Evolutionary conservation across 805 yeast genomes (phyloP).

Genomic region (Sugiyamaella qingdaonensis): DNA sequence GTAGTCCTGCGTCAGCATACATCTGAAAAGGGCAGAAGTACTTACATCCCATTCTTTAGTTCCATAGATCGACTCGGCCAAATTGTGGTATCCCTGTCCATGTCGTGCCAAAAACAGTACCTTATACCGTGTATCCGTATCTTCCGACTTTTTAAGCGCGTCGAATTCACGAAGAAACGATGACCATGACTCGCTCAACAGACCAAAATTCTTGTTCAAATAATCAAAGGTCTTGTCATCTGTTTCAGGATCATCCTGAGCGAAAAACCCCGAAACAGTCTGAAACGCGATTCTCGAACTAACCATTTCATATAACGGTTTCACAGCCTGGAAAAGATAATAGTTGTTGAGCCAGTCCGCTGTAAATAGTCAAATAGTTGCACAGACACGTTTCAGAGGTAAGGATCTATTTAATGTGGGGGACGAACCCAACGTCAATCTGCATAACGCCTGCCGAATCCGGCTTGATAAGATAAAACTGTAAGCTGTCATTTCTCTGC

Average conservation of each 20-base stretch:
- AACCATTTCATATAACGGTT: neutral
- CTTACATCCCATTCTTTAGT: conserved; percentile 40
- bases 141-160: conserved; percentile 31
- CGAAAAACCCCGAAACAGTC: conserved; percentile 40
- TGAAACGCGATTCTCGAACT: conserved; percentile 10
- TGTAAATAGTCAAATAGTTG: neutral
- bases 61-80: conserved; percentile 45
- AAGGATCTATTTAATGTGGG: too few species aligned
- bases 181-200: conserved; percentile 35
- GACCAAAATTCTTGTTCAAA: conserved; percentile 42
- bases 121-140: conserved; percentile 36
- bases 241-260: conserved; percentile 41
- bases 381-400: neutral
- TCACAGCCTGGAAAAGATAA: neutral
- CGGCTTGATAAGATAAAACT: neutral
- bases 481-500: neutral
- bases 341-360: neutral
- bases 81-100: conserved; percentile 52
- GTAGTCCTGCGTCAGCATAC: conserved; percentile 5
- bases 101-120: conserved; percentile 47
- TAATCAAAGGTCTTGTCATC: conserved; percentile 43
- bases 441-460: neutral
- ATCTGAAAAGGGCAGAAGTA: neutral
- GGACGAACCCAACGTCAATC: neutral
- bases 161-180: conserved; percentile 30